These are phyloP conservation scores for Aspergillus sparsus DNA, from an alignment of 495 filamentous ascomycete genomes.

Conservation along the genomic window DNA sequence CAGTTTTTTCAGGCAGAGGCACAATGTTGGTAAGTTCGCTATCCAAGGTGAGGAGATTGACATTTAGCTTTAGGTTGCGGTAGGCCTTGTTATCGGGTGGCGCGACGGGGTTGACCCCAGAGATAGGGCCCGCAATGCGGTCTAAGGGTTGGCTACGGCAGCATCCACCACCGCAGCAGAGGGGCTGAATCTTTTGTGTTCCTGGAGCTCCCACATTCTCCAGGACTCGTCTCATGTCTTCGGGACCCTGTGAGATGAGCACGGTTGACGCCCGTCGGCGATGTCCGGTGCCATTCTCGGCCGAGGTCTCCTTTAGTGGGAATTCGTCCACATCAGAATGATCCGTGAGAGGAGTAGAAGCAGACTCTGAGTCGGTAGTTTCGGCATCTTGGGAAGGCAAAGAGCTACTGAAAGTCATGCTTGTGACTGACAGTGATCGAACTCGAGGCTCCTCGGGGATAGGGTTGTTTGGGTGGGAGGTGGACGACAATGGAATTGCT, in stretches of 20 bases:
- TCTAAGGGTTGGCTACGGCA: slow-evolving; percentile 68
- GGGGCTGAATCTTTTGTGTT: slow-evolving; percentile 57
- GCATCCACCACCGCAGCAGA: slow-evolving; percentile 93
- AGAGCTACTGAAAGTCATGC: slow-evolving; percentile 46
- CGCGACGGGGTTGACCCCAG: slow-evolving; percentile 55
- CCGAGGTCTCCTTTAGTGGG: slow-evolving; percentile 28
- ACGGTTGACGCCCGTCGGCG: slow-evolving; percentile 76
- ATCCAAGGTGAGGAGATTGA: slow-evolving; percentile 68
- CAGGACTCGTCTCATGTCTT: slow-evolving; percentile 69
- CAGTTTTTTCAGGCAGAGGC: slow-evolving; percentile 70
- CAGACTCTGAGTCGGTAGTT: slow-evolving; percentile 44
- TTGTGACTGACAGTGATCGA: slow-evolving; percentile 42
- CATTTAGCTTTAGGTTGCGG: slow-evolving; percentile 69
- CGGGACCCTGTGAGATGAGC: slow-evolving; percentile 71
- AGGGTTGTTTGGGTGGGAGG: slow-evolving; percentile 58
- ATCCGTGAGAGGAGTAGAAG: slow-evolving; percentile 56
- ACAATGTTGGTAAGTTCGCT: slow-evolving; percentile 68
- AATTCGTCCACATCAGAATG: slow-evolving; percentile 50
- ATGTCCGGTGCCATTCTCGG: slow-evolving; percentile 36
- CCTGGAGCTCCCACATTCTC: slow-evolving; percentile 44
- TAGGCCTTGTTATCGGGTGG: slow-evolving; percentile 87
- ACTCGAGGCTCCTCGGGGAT: slow-evolving; percentile 57
- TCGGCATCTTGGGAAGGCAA: slow-evolving; percentile 40
- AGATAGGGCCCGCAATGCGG: slow-evolving; percentile 45
- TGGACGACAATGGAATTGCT: slow-evolving; percentile 46